A percentile compares a stretch with the other conserved stretches of the same genome.
Conservation (phyloP, 2,329 filamentous ascomycete genomes). For the Orbilia oligospora region DNA sequence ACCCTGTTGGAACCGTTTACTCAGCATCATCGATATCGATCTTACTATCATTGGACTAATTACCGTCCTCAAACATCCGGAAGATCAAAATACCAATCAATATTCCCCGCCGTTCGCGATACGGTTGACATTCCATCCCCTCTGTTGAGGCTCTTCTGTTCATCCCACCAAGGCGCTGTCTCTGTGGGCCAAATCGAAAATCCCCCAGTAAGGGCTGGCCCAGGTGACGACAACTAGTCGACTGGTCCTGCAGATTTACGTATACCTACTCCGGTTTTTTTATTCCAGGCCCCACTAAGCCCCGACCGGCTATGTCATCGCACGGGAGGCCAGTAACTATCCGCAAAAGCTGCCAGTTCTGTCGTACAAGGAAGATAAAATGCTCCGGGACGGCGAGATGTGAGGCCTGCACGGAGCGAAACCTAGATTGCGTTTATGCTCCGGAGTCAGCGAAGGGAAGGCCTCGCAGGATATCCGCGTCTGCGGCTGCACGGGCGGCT, state of each 20-base stretch:
- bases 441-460: constrained; percentile 58
- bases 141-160: constrained; percentile 11
- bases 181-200: constrained; percentile 2
- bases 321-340: constrained; percentile 50
- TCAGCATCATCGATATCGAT: constrained; percentile 5
- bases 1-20: constrained; percentile 5
- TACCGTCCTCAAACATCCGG: constrained; percentile 6
- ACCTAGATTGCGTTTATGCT: constrained; percentile 58
- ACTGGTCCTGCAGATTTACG: constrained; percentile 16
- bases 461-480: constrained; percentile 53
- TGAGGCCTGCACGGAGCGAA: constrained; percentile 58
- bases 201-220: constrained; percentile 2
- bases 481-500: constrained; percentile 52
- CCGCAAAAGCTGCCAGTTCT: constrained; percentile 59
- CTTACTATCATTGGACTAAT: neutral
- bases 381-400: constrained; percentile 58
- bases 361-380: constrained; percentile 56
- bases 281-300: constrained; percentile 31
- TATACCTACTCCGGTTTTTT: neutral
- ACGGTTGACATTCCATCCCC: constrained; percentile 1
- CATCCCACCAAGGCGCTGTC: constrained; percentile 1
- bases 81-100: constrained; percentile 14
- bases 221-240: constrained; percentile 8
- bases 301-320: constrained; percentile 42
- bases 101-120: constrained; percentile 20